Base-by-base conservation (phyloP, 176 grass and related monocot species). In the Rhynchospora tenuis region DNA sequence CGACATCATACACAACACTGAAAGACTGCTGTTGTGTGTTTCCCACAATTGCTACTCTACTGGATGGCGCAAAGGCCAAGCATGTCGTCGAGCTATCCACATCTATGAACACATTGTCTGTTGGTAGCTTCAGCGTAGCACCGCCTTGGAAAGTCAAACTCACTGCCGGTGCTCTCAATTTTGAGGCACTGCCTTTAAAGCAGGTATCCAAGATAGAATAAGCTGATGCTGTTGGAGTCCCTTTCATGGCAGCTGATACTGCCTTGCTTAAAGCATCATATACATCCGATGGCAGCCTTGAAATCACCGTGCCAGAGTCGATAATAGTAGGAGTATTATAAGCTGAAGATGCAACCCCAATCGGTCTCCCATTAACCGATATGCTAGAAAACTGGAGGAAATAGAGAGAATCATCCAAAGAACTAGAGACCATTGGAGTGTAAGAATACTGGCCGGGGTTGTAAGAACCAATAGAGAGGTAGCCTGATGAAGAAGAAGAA, bases 11-110 rank as follows among this genome's bases (percentile, higher is more conserved):
- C 16, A 87, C 54, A 19, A 97, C 67, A 26, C 88, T 90, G 72
- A 97, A 97, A 28, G 91, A 86, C 86, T 94, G 94, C 83, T 97
- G 94, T 83, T 97, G 94, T 47, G 81, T 92, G 89, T 97, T 97
- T 26, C 91, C 94, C 79, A 97, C 72, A 90, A 97, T 97, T 1
- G 84, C 79, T 13, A 75, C 73, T 80, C 78, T 84, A 24, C 85
- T 60, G 0, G 94, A 59, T 29, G 89, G 66, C 2, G 91, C 89
- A 24, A 97, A 97, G n/a, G 94, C 91, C 17, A 97, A 86, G 88
- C 91, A 97, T 45, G 89, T 80, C 14, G 89, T 97, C 59, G 89
- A 78, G 73, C 81, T 67, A 65, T 97, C 91, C 0, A 94, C 89
- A 81, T 97, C 85, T 45, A 90, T 61, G 38, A 97, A 58, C 33